Percentiles rank a stretch among this genome's conserved stretches.
Conservation (phyloP, 805 yeast species). For the Pichia gijzeniarum region DNA sequence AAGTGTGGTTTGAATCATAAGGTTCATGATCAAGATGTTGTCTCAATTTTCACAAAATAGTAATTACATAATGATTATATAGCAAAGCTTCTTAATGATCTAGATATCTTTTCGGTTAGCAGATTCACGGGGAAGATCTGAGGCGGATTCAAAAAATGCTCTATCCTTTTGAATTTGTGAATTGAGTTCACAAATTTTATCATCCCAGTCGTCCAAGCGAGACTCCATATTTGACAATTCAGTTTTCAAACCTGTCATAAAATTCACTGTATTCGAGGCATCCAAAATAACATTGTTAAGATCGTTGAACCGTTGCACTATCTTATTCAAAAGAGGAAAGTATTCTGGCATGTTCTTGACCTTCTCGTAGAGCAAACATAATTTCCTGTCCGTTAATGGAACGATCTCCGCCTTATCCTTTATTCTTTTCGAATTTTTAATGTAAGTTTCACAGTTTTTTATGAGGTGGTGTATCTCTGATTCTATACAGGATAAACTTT, state of each 20-base stretch:
- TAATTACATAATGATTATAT: no score
- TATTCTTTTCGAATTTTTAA: constrained; percentile 10
- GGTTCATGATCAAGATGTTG: constrained; percentile 91
- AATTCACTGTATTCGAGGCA: constrained; percentile 9
- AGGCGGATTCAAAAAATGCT: constrained; percentile 7
- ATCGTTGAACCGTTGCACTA: constrained; percentile 17
- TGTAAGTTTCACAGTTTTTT: constrained; percentile 9
- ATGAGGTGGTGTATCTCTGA: constrained; percentile 12
- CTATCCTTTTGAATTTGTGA: constrained; percentile 8
- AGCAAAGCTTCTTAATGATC: not conserved
- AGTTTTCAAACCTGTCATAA: constrained; percentile 13
- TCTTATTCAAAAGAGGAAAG: constrained; percentile 14
- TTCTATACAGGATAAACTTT: constrained; percentile 14
- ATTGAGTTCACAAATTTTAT: constrained; percentile 19
- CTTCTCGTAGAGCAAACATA: constrained; percentile 18
- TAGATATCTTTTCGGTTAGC: constrained; percentile 10
- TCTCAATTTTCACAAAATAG: constrained; percentile 80
- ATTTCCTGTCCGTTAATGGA: constrained; percentile 17
- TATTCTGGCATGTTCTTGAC: constrained; percentile 18
- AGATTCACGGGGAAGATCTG: no score
- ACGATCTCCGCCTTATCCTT: constrained; percentile 7
- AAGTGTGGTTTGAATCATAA: constrained; percentile 85
- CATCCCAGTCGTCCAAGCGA: constrained; percentile 20
- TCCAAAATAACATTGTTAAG: constrained; percentile 14
- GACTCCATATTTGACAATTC: constrained; percentile 17